Percentiles rank a stretch among this genome's conserved stretches.
These are phyloP conservation scores for Datura wrightii DNA, from an alignment of 257 asterid species.

Conservation along the genomic window DNA sequence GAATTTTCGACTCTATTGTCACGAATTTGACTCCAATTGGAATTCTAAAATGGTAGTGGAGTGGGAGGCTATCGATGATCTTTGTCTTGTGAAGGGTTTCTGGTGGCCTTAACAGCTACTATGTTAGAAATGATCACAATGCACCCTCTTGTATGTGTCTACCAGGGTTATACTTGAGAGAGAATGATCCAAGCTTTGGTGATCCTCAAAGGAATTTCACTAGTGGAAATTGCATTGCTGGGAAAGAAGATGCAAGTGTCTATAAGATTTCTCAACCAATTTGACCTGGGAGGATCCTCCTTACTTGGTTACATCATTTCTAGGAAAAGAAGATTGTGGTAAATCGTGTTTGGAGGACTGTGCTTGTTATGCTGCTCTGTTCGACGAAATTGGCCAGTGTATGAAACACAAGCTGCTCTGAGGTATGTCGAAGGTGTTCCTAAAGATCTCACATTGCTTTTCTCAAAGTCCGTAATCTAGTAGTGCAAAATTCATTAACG, in stretches of 20 bases:
- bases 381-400: background rate
- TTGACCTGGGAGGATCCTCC: constrained; percentile 32
- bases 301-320: constrained; percentile 33
- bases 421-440: constrained; percentile 32
- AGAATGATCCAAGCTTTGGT: background rate
- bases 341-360: constrained; percentile 40
- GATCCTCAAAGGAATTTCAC: constrained; percentile 38
- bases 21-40: constrained; percentile 13
- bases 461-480: constrained; percentile 33
- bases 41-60: constrained; percentile 3
- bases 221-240: constrained; percentile 31
- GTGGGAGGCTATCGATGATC: constrained; percentile 36
- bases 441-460: constrained; percentile 29
- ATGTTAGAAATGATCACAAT: constrained; percentile 6
- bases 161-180: constrained; percentile 32
- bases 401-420: constrained; percentile 35
- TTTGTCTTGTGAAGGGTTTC: constrained; percentile 37
- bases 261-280: background rate
- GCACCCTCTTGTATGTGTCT: constrained; percentile 36
- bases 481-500: background rate
- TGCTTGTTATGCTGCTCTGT: constrained; percentile 39
- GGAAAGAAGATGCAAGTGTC: constrained; percentile 29
- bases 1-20: constrained; percentile 38
- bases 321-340: constrained; percentile 29
- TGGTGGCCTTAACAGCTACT: constrained; percentile 43